Base-by-base conservation (phyloP, 2,329 filamentous ascomycete species). In the Colletotrichum tanaceti region DNA sequence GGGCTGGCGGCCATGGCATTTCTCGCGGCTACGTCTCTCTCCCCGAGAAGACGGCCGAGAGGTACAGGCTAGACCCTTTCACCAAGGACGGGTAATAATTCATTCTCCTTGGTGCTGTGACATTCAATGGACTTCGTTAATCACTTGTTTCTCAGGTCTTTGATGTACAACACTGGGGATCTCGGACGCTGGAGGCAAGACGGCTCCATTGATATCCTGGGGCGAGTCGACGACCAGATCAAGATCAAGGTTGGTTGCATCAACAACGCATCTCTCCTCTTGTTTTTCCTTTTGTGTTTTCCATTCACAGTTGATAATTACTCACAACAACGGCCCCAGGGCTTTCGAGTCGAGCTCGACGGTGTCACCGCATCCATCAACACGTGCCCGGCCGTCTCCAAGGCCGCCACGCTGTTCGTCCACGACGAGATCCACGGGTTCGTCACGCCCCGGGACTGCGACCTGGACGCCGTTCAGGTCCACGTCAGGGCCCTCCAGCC, bases 161-260 rank as follows among this genome's bases (percentile, higher is more conserved):
- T 78, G 71, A 88, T 89, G 84, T 89, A 87, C 76, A 86, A 87
- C 72, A 89, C 87, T 2, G 87, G 87, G 2, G 87, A 90, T 71
- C 80, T 89, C 32, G 86, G 84, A n/a, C 79, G 80, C 7, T 89
- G 87, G 86, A 79, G 80, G 49, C 73, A 78, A 2, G 83, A 87
- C 71, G 87, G 87, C 9, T 81, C 80, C 24, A 79, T 90, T 50
- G 81, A 87, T 38, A 86, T 85, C 28, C 81, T 87, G 24, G 87
- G 87, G 2, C 82, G 87, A 52, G 80, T 80, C 13, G 87, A 90
- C 71, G 87, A 89, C 66, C 87, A 89, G 73, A 84, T 89, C 68
- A 89, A 89, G 75, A 82, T 89, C 74, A 69, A 69, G 43, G 66
- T 65, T 20, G n/a, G n/a, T n/a, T n/a, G n/a, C n/a, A n/a, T n/a